phyloP scores from a whole-genome alignment of 129 eudicot species.

The Lactuca saligna region DNA sequence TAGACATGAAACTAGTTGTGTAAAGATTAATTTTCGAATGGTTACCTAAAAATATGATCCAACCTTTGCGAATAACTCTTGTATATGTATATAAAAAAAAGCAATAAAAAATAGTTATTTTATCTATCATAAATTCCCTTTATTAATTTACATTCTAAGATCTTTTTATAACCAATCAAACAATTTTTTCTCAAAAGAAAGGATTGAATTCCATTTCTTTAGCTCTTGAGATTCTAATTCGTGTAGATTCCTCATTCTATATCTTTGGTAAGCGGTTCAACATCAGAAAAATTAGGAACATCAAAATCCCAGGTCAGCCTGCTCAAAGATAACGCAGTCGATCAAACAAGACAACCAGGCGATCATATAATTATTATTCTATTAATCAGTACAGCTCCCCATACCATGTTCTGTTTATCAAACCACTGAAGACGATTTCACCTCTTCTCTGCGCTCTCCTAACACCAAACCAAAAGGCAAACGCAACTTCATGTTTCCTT shows the following conservation, averaged over 20 bases:
- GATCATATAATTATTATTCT: conserved; percentile 5
- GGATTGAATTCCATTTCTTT: not conserved
- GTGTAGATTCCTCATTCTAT: not conserved
- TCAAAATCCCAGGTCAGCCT: conserved; percentile 9
- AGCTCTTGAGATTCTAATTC: not conserved
- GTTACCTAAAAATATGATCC: too few species aligned
- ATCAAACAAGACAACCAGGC: conserved; percentile 17
- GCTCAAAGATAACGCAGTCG: conserved; percentile 20
- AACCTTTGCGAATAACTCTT: too few species aligned
- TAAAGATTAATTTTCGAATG: too few species aligned
- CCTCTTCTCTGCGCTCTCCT: conserved; percentile 6
- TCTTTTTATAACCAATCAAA: not conserved
- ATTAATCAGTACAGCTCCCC: conserved; percentile 8
- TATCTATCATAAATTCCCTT: not conserved
- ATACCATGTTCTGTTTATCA: conserved; percentile 9
- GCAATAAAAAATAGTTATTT: too few species aligned
- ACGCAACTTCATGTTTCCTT: not conserved
- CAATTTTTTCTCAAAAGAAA: too few species aligned
- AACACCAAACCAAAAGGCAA: conserved; percentile 4
- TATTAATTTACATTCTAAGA: too few species aligned
- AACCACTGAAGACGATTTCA: conserved; percentile 20
- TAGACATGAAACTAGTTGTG: too few species aligned
- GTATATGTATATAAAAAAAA: too few species aligned
- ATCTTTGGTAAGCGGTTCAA: not conserved
- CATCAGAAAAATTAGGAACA: conserved; percentile 2